Evolutionary conservation across 192 early-diverging fungal species (phyloP).

Genomic region (Coemansia sp.): DNA sequence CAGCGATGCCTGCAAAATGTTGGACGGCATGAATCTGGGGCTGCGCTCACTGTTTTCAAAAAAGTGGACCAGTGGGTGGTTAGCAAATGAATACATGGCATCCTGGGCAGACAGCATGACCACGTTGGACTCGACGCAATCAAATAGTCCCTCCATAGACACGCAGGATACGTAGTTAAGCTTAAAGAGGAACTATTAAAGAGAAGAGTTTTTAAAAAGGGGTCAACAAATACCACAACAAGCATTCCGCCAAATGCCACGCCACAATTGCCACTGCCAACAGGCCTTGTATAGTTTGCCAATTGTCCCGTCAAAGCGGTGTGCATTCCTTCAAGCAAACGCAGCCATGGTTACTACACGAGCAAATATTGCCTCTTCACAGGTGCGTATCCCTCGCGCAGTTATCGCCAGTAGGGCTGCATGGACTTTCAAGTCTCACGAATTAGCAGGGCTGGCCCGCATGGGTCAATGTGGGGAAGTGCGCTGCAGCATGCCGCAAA

Average conservation of each 20-base stretch:
- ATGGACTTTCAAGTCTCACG: neutral
- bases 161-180: neutral
- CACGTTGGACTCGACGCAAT: neutral
- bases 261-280: neutral
- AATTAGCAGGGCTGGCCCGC: neutral
- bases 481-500: neutral
- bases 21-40: conserved; percentile 26
- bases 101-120: conserved; percentile 32
- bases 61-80: conserved; percentile 46
- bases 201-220: neutral
- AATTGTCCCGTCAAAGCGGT: neutral
- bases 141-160: conserved; percentile 1
- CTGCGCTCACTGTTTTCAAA: conserved; percentile 19
- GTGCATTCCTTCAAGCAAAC: neutral
- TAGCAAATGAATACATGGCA: conserved; percentile 26
- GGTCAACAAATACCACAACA: neutral
- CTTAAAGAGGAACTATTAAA: neutral
- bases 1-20: conserved; percentile 13
- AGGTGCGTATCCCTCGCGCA: neutral
- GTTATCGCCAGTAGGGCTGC: neutral
- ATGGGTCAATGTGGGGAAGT: neutral
- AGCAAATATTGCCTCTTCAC: neutral
- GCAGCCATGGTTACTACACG: neutral
- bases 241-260: neutral
- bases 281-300: neutral